phyloP scores from a whole-genome alignment of 208 protist genomes.

The Crithidia fasciculata region DNA sequence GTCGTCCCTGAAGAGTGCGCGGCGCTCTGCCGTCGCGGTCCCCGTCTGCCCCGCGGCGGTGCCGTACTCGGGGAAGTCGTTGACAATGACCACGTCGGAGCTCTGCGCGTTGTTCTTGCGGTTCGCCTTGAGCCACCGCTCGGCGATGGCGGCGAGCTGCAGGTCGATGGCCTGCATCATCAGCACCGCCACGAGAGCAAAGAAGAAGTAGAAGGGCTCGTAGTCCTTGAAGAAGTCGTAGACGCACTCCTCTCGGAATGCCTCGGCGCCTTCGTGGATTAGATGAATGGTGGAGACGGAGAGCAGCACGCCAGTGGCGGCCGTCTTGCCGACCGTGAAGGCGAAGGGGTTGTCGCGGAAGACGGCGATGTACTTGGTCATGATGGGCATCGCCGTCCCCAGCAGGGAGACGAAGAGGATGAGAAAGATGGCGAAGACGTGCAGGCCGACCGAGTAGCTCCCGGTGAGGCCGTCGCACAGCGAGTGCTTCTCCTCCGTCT shows the following conservation, averaged over 20 bases:
- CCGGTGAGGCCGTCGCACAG: constrained; percentile 34
- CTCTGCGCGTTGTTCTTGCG: constrained; percentile 4
- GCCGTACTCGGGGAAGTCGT: neutral
- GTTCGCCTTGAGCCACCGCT: constrained; percentile 30
- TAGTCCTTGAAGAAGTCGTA: constrained; percentile 38
- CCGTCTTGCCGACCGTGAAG: constrained; percentile 46
- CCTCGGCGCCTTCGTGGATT: constrained; percentile 22
- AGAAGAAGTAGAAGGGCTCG: constrained; percentile 44
- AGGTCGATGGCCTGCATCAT: constrained; percentile 48
- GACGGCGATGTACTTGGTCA: constrained; percentile 39
- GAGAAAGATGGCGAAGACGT: constrained; percentile 58
- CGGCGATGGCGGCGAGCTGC: constrained; percentile 28
- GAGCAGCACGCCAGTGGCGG: constrained; percentile 48
- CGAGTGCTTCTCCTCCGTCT: constrained; percentile 17
- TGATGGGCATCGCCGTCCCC: constrained; percentile 48
- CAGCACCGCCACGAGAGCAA: constrained; percentile 45
- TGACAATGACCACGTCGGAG: constrained; percentile 1
- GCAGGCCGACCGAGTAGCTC: constrained; percentile 47
- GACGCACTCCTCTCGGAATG: constrained; percentile 42
- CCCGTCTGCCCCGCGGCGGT: neutral
- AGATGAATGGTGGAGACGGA: constrained; percentile 49
- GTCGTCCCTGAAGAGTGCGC: neutral
- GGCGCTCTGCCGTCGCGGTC: neutral
- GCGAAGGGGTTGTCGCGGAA: constrained; percentile 39
- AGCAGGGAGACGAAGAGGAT: constrained; percentile 54